phyloP scores from a whole-genome alignment of 768 basidiomycete species.

The Kwoniella bestiolae region DNA sequence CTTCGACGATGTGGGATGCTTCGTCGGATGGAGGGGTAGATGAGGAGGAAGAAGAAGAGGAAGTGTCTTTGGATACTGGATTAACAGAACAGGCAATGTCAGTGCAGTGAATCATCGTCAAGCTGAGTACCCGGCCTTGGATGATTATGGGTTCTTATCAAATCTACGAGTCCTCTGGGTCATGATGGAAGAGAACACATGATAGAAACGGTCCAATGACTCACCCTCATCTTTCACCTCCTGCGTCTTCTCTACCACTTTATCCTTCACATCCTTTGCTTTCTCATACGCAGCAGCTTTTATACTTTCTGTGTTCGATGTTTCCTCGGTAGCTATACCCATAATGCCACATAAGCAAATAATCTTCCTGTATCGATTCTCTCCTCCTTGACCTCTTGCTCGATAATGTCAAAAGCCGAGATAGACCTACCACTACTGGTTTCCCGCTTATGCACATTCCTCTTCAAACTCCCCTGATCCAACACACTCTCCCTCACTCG shows the following conservation, averaged over 20 bases:
- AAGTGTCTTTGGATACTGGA: not conserved
- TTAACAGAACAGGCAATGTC: not conserved
- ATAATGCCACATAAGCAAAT: too few relatives aligned
- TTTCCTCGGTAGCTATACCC: not conserved
- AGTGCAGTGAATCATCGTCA: not conserved
- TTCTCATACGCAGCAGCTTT: not conserved
- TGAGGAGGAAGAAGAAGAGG: slow-evolving; percentile 4
- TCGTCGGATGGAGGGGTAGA: not conserved
- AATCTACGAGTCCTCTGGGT: too few relatives aligned
- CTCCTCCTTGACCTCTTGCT: too few relatives aligned
- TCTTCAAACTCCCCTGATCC: slow-evolving; percentile 36
- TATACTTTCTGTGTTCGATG: not conserved
- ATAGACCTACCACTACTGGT: slow-evolving; percentile 3
- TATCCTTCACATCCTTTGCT: not conserved
- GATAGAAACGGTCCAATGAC: too few relatives aligned
- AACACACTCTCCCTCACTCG: slow-evolving; percentile 28
- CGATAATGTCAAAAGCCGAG: too few relatives aligned
- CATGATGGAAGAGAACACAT: too few relatives aligned
- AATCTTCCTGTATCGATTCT: too few relatives aligned
- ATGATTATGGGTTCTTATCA: too few relatives aligned
- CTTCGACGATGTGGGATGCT: slow-evolving; percentile 22
- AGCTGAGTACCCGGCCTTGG: too few relatives aligned
- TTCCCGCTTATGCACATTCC: slow-evolving; percentile 30
- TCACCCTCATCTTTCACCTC: not conserved
- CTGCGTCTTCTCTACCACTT: not conserved